Evolutionary conservation across 768 basidiomycete species (phyloP).

Genomic region (Mycena haematopus): DNA sequence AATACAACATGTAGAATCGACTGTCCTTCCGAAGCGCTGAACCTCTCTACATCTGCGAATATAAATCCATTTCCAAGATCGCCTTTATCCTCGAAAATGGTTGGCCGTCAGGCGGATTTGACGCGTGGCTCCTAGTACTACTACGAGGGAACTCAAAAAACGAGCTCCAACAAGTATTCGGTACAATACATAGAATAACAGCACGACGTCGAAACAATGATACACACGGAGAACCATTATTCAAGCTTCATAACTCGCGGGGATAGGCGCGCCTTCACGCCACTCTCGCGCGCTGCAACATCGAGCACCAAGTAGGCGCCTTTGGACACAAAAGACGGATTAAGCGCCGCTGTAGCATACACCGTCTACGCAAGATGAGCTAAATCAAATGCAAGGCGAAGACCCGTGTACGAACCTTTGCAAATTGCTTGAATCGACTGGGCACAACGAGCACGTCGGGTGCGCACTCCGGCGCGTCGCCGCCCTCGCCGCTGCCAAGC

Average conservation of each 20-base stretch:
- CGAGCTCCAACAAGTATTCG: no score
- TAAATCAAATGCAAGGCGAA: background rate
- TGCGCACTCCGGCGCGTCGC: constrained; percentile 51
- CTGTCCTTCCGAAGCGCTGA: no score
- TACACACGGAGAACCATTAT: background rate
- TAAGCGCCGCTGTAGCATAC: constrained; percentile 79
- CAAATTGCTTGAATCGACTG: constrained; percentile 88
- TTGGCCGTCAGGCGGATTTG: no score
- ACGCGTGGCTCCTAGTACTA: no score
- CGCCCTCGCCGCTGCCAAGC: constrained; percentile 38
- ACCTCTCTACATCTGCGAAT: no score
- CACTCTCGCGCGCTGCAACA: constrained; percentile 34
- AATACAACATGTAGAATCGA: background rate
- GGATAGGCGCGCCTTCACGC: constrained; percentile 5
- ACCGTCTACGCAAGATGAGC: constrained; percentile 58
- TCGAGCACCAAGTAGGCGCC: constrained; percentile 58
- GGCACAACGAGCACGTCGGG: constrained; percentile 90
- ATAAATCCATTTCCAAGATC: no score
- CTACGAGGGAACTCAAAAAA: no score
- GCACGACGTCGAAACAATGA: background rate
- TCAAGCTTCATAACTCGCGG: constrained; percentile 11
- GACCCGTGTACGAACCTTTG: constrained; percentile 62
- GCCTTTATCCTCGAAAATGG: no score
- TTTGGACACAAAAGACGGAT: constrained; percentile 81
- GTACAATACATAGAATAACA: background rate